Evolutionary conservation across 225 moss, liverwort and hornwort species (phyloP).

Genomic region (Anthoceros angustus): DNA sequence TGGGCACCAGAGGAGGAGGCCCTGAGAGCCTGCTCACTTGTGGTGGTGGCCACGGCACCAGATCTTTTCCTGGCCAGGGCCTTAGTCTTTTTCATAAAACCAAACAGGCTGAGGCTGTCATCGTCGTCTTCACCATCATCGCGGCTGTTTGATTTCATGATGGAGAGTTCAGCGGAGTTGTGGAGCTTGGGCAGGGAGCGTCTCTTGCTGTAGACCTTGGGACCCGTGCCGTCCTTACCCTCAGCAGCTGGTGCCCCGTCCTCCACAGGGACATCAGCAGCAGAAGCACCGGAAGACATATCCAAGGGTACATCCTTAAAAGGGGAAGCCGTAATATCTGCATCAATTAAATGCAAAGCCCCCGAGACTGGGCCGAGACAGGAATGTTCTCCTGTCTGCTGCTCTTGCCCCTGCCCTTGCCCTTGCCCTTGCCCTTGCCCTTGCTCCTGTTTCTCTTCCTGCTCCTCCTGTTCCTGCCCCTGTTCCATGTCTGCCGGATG

Average conservation of each 20-base stretch:
- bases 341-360: background rate
- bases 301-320: background rate
- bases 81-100: background rate
- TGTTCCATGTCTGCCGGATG: background rate
- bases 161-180: background rate
- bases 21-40: background rate
- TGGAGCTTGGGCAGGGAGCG: background rate
- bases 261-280: background rate
- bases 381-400: background rate
- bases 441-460: background rate
- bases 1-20: background rate
- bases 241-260: background rate
- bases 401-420: background rate
- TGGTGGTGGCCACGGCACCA: background rate
- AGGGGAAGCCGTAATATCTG: background rate
- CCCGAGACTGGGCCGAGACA: background rate
- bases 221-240: background rate
- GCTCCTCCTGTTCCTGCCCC: background rate
- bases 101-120: constrained; percentile 1
- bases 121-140: background rate
- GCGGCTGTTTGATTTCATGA: background rate
- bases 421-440: background rate
- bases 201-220: background rate
- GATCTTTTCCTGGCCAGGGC: background rate
- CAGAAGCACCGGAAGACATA: background rate